Percentiles rank a stretch among this genome's conserved stretches.
Conservation (phyloP, 2,329 filamentous ascomycete species). For the Phyllachora maydis region DNA sequence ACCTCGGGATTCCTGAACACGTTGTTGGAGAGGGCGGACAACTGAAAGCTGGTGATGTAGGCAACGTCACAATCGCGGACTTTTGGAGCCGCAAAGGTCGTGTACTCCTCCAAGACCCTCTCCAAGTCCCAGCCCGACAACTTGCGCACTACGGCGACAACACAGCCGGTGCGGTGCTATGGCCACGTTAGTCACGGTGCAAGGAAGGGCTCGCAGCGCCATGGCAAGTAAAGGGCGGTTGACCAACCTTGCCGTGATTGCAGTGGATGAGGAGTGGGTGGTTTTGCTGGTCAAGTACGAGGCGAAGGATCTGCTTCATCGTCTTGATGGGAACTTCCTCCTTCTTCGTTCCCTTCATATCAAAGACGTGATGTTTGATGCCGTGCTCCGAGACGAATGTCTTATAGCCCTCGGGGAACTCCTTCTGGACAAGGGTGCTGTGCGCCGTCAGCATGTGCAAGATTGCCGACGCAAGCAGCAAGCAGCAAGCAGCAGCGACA, state of each 20-base stretch:
- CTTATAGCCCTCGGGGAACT: conserved; percentile 28
- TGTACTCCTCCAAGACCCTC: conserved; percentile 53
- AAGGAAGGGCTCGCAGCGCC: too few relatives aligned
- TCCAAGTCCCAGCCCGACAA: conserved; percentile 44
- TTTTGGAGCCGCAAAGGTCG: conserved; percentile 39
- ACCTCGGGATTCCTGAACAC: conserved; percentile 4
- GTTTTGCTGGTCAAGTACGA: conserved; percentile 52
- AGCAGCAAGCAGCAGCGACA: conserved; percentile 4
- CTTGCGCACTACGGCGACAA: conserved; percentile 63
- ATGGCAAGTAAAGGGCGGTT: neutral
- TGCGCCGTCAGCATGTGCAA: too few relatives aligned
- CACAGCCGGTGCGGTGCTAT: conserved; percentile 73
- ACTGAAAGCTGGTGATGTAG: conserved; percentile 31
- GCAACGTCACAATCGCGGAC: conserved; percentile 36
- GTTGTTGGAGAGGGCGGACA: conserved; percentile 14
- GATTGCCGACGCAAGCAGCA: too few relatives aligned
- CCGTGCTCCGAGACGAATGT: conserved; percentile 43
- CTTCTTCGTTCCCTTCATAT: conserved; percentile 80
- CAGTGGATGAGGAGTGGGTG: conserved; percentile 77
- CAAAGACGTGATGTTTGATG: conserved; percentile 55
- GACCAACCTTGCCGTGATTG: conserved; percentile 62
- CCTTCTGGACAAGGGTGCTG: conserved; percentile 43
- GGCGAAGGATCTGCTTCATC: conserved; percentile 49
- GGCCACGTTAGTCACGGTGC: neutral
- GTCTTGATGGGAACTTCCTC: conserved; percentile 42